These are phyloP conservation scores for Colletotrichum cereale DNA, from an alignment of 2,329 filamentous ascomycete genomes.

Conservation along the genomic window DNA sequence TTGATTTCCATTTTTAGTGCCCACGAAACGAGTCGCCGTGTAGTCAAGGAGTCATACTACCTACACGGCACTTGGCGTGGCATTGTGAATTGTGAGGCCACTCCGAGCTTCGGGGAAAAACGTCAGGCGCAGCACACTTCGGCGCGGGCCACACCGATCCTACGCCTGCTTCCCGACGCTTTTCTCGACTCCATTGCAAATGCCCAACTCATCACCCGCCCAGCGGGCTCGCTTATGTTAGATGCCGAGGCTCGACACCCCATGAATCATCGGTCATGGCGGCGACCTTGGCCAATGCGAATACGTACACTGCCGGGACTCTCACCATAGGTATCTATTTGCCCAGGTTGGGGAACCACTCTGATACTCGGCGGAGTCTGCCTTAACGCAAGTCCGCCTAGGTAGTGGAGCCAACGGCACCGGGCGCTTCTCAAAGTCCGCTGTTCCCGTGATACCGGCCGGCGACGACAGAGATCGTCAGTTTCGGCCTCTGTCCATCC, in stretches of 20 bases:
- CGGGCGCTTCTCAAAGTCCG: slow-evolving; percentile 29
- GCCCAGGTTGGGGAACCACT: background rate
- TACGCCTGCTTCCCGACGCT: slow-evolving; percentile 7
- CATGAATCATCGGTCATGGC: slow-evolving; percentile 11
- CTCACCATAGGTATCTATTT: background rate
- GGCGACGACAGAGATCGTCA: slow-evolving; percentile 21
- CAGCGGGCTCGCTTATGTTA: background rate
- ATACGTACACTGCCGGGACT: slow-evolving; percentile 9
- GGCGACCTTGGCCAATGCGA: slow-evolving; percentile 24
- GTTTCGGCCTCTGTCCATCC: slow-evolving; percentile 17
- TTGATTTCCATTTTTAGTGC: background rate
- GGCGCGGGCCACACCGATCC: slow-evolving; percentile 17
- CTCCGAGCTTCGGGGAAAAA: background rate
- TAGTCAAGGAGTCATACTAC: too few relatives aligned
- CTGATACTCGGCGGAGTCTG: slow-evolving; percentile 28
- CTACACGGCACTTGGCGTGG: background rate
- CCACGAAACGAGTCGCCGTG: background rate
- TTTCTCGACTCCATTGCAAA: background rate
- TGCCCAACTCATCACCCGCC: background rate
- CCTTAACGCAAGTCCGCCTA: background rate
- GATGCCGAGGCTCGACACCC: background rate
- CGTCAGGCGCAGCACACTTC: slow-evolving; percentile 9
- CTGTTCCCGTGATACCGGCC: slow-evolving; percentile 29
- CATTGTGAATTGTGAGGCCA: background rate
- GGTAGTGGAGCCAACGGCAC: slow-evolving; percentile 11